Percentiles rank a stretch among this genome's conserved stretches.
Conservation (phyloP, 1,284 basidiomycete species). For the Mrakiaceae sp. region DNA sequence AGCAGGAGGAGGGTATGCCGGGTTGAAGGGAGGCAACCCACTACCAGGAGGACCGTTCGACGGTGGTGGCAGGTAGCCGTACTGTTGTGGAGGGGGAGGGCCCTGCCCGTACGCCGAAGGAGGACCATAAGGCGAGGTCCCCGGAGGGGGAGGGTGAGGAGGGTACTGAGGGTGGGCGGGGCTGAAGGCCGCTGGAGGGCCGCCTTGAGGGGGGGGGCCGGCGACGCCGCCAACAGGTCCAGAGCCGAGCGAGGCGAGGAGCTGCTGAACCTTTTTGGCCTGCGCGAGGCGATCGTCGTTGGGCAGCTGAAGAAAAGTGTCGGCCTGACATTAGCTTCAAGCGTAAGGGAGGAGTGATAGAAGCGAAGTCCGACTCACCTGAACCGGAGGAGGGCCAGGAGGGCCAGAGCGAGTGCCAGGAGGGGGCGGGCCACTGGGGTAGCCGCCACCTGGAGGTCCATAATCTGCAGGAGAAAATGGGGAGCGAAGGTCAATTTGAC, state of each 20-base stretch:
- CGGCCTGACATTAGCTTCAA: too few relatives aligned
- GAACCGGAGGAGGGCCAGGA: too few relatives aligned
- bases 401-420: too few relatives aligned
- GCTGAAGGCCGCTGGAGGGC: background rate
- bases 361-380: too few relatives aligned
- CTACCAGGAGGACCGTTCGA: slow-evolving; percentile 29
- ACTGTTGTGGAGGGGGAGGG: background rate
- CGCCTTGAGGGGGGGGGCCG: background rate
- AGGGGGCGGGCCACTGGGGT: too few relatives aligned
- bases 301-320: background rate
- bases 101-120: background rate
- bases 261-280: slow-evolving; percentile 15
- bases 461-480: too few relatives aligned
- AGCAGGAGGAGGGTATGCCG: too few relatives aligned
- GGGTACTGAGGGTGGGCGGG: background rate
- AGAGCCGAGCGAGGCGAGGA: slow-evolving; percentile 5
- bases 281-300: slow-evolving; percentile 8
- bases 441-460: too few relatives aligned
- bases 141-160: background rate
- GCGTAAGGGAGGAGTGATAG: too few relatives aligned
- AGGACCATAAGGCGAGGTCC: background rate
- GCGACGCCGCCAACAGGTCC: background rate
- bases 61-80: background rate
- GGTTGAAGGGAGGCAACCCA: slow-evolving; percentile 4
- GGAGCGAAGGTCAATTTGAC: too few relatives aligned